Percentiles rank a stretch among this genome's conserved stretches.
These are phyloP conservation scores for Grifola frondosa DNA, from an alignment of 1,284 basidiomycete genomes.

Conservation along the genomic window DNA sequence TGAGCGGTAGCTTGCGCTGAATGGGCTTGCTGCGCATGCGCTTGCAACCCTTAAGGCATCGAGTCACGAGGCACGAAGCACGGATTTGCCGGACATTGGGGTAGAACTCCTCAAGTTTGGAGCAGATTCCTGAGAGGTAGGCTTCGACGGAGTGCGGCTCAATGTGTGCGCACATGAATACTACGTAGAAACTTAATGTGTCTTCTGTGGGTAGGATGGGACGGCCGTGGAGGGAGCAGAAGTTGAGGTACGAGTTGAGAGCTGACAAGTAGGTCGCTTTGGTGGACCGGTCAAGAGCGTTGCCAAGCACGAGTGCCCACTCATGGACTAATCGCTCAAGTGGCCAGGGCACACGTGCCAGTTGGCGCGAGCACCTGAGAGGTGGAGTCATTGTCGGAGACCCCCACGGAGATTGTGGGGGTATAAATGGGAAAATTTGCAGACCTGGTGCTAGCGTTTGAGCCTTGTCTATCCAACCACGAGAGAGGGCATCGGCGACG, in stretches of 20 bases:
- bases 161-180: constrained; percentile 42
- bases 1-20: constrained; percentile 29
- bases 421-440: constrained; percentile 3
- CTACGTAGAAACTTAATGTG: constrained; percentile 35
- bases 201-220: constrained; percentile 34
- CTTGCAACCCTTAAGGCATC: constrained; percentile 34
- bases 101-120: constrained; percentile 36
- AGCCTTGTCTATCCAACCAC: too few relatives aligned
- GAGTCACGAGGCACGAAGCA: constrained; percentile 26
- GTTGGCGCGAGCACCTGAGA: constrained; percentile 23
- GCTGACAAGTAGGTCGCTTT: constrained; percentile 32
- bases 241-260: constrained; percentile 39
- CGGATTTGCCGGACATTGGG: constrained; percentile 32
- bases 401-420: constrained; percentile 9
- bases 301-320: constrained; percentile 33
- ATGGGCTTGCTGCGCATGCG: constrained; percentile 14
- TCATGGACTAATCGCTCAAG: constrained; percentile 31
- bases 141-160: constrained; percentile 34
- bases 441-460: too few relatives aligned
- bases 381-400: background rate
- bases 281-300: constrained; percentile 32
- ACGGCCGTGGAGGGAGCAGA: constrained; percentile 33
- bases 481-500: too few relatives aligned
- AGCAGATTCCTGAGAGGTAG: constrained; percentile 44
- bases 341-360: constrained; percentile 31